phyloP scores from a whole-genome alignment of 495 filamentous ascomycete species.

The Lepraria neglecta region DNA sequence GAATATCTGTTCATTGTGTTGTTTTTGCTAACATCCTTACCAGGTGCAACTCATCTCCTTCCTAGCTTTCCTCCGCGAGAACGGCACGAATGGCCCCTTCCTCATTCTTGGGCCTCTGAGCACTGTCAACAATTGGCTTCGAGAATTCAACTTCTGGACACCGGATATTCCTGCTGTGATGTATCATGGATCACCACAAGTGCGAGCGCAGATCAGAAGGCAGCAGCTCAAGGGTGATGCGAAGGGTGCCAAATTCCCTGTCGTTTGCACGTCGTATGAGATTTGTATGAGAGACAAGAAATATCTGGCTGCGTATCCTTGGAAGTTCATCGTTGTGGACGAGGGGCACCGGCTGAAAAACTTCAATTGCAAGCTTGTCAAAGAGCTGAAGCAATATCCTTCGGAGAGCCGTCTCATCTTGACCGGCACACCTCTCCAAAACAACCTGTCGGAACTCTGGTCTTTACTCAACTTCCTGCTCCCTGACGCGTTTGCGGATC shows the following conservation, averaged over 20 bases:
- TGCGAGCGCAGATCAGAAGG: constrained; percentile 64
- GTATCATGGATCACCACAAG: constrained; percentile 76
- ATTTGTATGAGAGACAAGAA: constrained; percentile 89
- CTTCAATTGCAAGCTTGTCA: constrained; percentile 84
- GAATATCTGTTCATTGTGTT: no score
- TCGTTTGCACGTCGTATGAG: constrained; percentile 91
- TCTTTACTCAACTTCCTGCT: constrained; percentile 90
- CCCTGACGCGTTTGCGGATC: constrained; percentile 83
- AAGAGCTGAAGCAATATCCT: constrained; percentile 75
- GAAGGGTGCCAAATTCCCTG: constrained; percentile 65
- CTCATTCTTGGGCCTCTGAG: constrained; percentile 85
- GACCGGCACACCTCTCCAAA: constrained; percentile 91
- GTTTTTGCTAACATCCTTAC: no score
- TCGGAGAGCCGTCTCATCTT: constrained; percentile 88
- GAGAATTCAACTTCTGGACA: constrained; percentile 86
- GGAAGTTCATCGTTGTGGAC: constrained; percentile 97
- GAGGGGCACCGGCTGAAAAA: constrained; percentile 98
- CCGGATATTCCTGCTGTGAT: constrained; percentile 78
- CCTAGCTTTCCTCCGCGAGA: constrained; percentile 80
- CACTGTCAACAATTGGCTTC: constrained; percentile 93
- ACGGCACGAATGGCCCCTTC: constrained; percentile 80
- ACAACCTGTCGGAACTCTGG: constrained; percentile 93
- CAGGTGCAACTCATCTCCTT: constrained; percentile 81
- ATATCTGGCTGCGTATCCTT: constrained; percentile 70
- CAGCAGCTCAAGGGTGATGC: constrained; percentile 50